A percentile compares a stretch with the other conserved stretches of the same genome.
Evolutionary conservation across 257 asterid species (phyloP).

Genomic region (Echites panduratus): DNA sequence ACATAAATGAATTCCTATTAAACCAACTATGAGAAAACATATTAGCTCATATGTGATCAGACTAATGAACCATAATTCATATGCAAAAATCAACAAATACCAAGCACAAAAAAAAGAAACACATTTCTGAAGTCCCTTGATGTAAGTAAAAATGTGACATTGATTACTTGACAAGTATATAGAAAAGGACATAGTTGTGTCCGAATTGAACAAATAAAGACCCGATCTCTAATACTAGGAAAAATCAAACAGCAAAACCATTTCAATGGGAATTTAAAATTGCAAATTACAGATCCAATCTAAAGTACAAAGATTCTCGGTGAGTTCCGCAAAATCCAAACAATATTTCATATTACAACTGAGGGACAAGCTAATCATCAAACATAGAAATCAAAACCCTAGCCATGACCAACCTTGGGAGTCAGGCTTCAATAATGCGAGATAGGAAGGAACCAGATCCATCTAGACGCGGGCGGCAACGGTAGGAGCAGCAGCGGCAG

Average conservation of each 20-base stretch:
- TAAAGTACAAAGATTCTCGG: constrained; percentile 18
- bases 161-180: background rate
- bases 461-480: constrained; percentile 54
- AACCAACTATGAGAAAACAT: background rate
- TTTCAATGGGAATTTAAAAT: constrained; percentile 7
- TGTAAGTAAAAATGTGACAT: too few species aligned
- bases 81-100: background rate
- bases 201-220: constrained; percentile 1
- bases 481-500: constrained; percentile 64
- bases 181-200: background rate
- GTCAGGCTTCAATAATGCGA: constrained; percentile 6
- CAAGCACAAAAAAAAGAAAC: background rate
- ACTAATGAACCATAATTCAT: background rate
- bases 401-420: constrained; percentile 21
- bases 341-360: constrained; percentile 17
- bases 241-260: background rate
- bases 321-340: constrained; percentile 19
- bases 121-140: too few species aligned
- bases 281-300: constrained; percentile 28
- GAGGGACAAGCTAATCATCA: constrained; percentile 6
- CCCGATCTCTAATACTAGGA: background rate
- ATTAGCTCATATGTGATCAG: background rate
- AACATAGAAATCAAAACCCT: constrained; percentile 5
- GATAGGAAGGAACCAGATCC: constrained; percentile 11
- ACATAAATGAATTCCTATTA: background rate